Evolutionary conservation across 1,284 basidiomycete genomes (phyloP).

Genomic region (Ustilago tritici): DNA sequence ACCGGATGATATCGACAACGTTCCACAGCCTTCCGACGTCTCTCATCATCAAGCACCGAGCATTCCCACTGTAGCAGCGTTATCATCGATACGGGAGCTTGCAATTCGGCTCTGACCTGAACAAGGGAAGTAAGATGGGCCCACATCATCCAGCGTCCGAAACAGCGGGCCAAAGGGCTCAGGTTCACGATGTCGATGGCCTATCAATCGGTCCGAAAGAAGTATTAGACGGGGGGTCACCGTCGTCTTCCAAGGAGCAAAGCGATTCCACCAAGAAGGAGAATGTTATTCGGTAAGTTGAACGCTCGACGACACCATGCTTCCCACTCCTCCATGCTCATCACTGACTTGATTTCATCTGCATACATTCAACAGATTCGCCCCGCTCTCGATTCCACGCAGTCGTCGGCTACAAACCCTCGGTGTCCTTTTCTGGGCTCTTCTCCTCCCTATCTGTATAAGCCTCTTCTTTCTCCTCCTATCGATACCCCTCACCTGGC

Average conservation of each 20-base stretch:
- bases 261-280: constrained; percentile 29
- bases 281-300: constrained; percentile 37
- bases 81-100: no score
- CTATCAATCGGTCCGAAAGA: constrained; percentile 1
- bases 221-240: background rate
- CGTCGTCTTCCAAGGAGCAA: constrained; percentile 6
- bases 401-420: constrained; percentile 67
- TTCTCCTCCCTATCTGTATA: constrained; percentile 79
- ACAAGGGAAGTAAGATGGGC: constrained; percentile 20
- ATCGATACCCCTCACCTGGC: constrained; percentile 92
- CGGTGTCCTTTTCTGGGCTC: constrained; percentile 84
- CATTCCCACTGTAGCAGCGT: no score
- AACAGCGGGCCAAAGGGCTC: constrained; percentile 38
- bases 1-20: no score
- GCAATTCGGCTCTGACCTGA: background rate
- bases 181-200: constrained; percentile 32
- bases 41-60: no score
- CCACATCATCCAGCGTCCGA: constrained; percentile 43
- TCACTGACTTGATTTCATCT: background rate
- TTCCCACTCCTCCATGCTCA: background rate
- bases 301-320: background rate
- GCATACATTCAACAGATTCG: constrained; percentile 43
- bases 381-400: constrained; percentile 61
- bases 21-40: no score
- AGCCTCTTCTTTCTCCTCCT: constrained; percentile 82